Conservation (phyloP, 1,284 basidiomycete genomes). For the Trametes polyzona region DNA sequence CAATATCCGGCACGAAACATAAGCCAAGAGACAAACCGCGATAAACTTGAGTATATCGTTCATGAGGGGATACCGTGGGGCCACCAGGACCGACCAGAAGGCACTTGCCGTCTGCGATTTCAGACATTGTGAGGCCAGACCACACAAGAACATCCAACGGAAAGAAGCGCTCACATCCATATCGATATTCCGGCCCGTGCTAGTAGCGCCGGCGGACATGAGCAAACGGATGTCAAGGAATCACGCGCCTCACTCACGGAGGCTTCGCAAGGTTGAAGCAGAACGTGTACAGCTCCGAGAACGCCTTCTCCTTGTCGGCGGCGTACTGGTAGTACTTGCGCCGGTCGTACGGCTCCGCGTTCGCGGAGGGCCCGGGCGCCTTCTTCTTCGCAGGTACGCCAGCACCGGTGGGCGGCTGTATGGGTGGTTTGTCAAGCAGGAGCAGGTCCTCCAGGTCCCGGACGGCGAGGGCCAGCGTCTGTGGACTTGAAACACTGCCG, state of each 20-base stretch:
- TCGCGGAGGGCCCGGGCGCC: constrained; percentile 11
- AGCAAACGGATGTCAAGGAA: neutral
- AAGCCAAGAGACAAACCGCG: constrained; percentile 45
- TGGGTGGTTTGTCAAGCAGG: constrained; percentile 49
- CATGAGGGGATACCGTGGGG: constrained; percentile 66
- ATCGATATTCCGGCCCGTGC: constrained; percentile 66
- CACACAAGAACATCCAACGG: neutral
- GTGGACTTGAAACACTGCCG: constrained; percentile 66
- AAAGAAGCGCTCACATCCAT: constrained; percentile 59
- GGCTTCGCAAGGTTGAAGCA: constrained; percentile 74
- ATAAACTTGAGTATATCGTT: constrained; percentile 66
- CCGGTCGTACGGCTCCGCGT: constrained; percentile 55
- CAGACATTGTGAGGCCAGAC: neutral
- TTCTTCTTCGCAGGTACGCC: constrained; percentile 42
- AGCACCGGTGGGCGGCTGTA: constrained; percentile 26
- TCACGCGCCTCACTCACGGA: constrained; percentile 40
- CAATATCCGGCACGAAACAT: neutral
- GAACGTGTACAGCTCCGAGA: constrained; percentile 67
- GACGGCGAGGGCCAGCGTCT: constrained; percentile 52
- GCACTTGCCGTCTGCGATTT: constrained; percentile 61
- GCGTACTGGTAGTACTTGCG: constrained; percentile 54
- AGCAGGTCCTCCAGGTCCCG: constrained; percentile 67
- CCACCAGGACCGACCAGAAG: constrained; percentile 73
- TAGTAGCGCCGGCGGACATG: neutral
- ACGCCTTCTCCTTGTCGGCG: constrained; percentile 53